Evolutionary conservation across 345 rosid species (phyloP), one percentile per base, ranked within the genome.

Genomic region (Aquilaria malaccensis): DNA sequence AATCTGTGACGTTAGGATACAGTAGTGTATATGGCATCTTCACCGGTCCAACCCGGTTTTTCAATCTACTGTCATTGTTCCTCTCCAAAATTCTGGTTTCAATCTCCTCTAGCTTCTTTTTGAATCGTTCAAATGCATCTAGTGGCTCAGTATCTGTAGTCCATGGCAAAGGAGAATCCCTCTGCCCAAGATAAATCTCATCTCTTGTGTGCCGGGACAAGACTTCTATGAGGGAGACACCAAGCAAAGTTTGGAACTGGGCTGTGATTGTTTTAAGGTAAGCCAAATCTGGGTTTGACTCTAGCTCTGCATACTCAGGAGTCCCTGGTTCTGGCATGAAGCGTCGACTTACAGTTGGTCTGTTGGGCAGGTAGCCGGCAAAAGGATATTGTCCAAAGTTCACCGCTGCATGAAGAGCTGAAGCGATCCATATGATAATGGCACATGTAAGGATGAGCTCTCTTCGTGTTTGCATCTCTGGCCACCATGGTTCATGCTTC

Each of bases 161-260:
- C 98, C 93, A 92, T 9, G 83, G 74, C 43, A 37, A 37, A 2
- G 70, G 57, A 13, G 76, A 76, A 2, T 82, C 85, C 67, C 93
- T 80, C 68, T 92, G 95, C 51, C 98, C 96, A 0, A 86, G 82
- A 72, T 86, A 92, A 0, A 86, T 55, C 84, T 92, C 96, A 37
- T 89, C 95, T 9, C 86, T 77, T 0, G 95, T 74, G 61, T 92
- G 96, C 79, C 83, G 72, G 0, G 98, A 92, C 66, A 89, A 53
- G 11, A 76, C 66, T 77, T 92, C 96, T 2, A 86, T 85, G 13
- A 92, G 76, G 30, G 93, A 82, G 10, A 89, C 68, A 1, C 91
- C 95, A 0, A 82, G 75, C 6, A 89, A 80, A 9, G 95, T 81
- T 11, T 89, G 93, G 29, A 81, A 43, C 73, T 85, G 93, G 1